These are phyloP conservation scores for Microthlaspi erraticum DNA, from an alignment of 345 rosid species.

Conservation along the genomic window DNA sequence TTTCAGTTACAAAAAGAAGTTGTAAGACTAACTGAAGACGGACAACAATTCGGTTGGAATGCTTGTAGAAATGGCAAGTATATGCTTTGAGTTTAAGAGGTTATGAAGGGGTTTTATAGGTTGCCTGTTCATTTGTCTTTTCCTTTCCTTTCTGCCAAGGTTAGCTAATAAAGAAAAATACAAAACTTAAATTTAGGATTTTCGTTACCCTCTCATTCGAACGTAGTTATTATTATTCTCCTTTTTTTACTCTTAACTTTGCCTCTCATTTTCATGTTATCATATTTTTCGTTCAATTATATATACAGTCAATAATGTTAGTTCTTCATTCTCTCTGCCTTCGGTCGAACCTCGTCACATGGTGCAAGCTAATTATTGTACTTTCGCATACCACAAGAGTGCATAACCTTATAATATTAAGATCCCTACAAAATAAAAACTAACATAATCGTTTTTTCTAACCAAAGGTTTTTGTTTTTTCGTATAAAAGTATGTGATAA, in stretches of 20 bases:
- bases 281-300: background rate
- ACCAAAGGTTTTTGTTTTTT: background rate
- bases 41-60: constrained; percentile 11
- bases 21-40: background rate
- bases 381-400: constrained; percentile 26
- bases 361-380: constrained; percentile 40
- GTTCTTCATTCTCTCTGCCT: constrained; percentile 20
- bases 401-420: background rate
- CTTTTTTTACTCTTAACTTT: constrained; percentile 31
- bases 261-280: constrained; percentile 31
- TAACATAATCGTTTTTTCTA: background rate
- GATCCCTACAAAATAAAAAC: background rate
- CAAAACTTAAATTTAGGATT: background rate
- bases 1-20: background rate
- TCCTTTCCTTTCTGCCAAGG: constrained; percentile 19
- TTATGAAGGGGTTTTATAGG: background rate
- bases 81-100: constrained; percentile 26
- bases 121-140: background rate
- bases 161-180: background rate
- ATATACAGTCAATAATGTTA: constrained; percentile 14
- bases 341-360: constrained; percentile 34
- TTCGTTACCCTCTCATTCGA: background rate
- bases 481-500: background rate
- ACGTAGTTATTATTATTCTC: constrained; percentile 20
- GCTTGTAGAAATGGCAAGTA: constrained; percentile 39